These are phyloP conservation scores for Chlamydomonas schloesseri DNA, from an alignment of 139 green algal species.

Conservation along the genomic window DNA sequence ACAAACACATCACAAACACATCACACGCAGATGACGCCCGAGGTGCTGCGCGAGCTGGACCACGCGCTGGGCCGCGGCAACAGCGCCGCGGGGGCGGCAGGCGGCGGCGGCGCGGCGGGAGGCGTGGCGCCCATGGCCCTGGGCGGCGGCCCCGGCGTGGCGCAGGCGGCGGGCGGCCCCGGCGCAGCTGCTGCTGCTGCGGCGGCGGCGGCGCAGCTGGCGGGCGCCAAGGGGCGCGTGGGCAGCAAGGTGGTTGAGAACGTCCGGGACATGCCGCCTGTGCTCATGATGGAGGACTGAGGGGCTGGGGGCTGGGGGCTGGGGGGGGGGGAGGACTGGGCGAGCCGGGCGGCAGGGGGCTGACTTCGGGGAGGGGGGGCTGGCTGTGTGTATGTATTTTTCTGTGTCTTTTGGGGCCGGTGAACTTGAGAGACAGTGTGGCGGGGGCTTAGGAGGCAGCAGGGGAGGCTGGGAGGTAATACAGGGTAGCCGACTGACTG, in stretches of 20 bases:
- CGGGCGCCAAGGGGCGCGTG: conserved; percentile 32
- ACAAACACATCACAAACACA: no score
- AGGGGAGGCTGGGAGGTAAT: no score
- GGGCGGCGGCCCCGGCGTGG: neutral
- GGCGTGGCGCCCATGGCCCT: conserved; percentile 37
- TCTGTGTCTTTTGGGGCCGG: no score
- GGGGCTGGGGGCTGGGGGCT: neutral
- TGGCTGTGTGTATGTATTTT: no score
- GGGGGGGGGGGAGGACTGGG: no score
- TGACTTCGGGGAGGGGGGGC: no score
- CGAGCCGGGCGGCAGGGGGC: no score
- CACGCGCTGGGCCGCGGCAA: conserved; percentile 48
- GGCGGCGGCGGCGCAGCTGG: neutral
- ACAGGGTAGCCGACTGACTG: no score
- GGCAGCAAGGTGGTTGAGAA: conserved; percentile 75
- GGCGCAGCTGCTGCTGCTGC: neutral
- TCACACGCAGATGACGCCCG: conserved; percentile 79
- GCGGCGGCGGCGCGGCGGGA: neutral
- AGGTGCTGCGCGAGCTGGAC: conserved; percentile 93
- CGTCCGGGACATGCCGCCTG: conserved; percentile 76
- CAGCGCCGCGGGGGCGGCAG: no score
- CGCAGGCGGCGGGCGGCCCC: neutral
- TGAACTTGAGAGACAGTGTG: no score
- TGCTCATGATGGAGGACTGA: conserved; percentile 87
- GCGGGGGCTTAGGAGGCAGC: no score